Conservation (phyloP, 306 rosid species). For the Luffa acutangula region DNA sequence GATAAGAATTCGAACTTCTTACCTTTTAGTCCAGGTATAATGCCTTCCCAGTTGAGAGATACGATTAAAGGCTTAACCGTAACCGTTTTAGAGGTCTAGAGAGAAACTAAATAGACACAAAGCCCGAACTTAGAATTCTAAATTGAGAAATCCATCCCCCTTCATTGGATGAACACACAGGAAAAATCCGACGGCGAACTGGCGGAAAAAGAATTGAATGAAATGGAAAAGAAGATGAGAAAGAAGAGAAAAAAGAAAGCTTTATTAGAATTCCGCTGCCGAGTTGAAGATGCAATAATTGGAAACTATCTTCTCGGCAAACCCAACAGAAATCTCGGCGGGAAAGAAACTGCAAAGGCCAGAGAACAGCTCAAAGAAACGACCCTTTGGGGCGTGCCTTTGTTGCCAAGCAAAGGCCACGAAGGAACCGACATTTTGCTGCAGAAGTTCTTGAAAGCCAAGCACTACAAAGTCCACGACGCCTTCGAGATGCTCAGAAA, state of each 20-base stretch:
- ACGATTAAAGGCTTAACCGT: too few species aligned
- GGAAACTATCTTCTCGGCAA: constrained; percentile 48
- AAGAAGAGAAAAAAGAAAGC: constrained; percentile 32
- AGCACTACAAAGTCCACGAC: constrained; percentile 43
- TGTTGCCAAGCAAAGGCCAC: constrained; percentile 68
- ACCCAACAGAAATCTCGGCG: background rate
- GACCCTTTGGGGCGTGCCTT: constrained; percentile 72
- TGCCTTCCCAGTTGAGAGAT: too few species aligned
- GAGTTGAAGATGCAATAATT: constrained; percentile 53
- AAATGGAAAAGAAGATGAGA: constrained; percentile 16
- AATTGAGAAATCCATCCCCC: too few species aligned
- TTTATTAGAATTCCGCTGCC: constrained; percentile 52
- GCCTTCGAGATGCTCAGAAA: constrained; percentile 61
- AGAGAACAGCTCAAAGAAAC: constrained; percentile 30
- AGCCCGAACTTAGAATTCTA: too few species aligned
- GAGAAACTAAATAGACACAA: too few species aligned
- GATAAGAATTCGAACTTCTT: too few species aligned
- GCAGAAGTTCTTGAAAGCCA: constrained; percentile 60
- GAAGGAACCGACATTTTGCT: constrained; percentile 56
- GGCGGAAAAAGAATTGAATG: background rate
- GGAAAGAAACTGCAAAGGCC: background rate
- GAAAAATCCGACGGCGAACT: background rate
- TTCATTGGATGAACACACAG: background rate
- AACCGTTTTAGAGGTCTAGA: too few species aligned
- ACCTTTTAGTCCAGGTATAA: too few species aligned